Percentiles rank a stretch among this genome's conserved stretches.
phyloP scores from a whole-genome alignment of 495 filamentous ascomycete species.

The Penicillium crystallinum region DNA sequence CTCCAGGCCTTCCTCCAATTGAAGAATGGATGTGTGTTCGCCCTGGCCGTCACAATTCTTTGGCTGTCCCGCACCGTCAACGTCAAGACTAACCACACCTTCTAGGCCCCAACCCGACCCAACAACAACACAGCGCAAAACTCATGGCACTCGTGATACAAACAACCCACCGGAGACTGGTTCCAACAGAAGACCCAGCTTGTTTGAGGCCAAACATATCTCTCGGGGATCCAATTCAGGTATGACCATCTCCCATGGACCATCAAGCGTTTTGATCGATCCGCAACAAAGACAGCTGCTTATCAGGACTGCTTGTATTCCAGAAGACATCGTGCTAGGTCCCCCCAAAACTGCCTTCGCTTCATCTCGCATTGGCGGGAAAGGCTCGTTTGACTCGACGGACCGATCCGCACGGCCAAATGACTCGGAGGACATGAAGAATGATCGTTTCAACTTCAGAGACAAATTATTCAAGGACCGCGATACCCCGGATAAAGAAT shows the following conservation, averaged over 20 bases:
- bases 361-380: slow-evolving; percentile 59
- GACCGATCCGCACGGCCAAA: slow-evolving; percentile 40
- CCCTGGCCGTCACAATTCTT: not conserved
- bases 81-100: slow-evolving; percentile 22
- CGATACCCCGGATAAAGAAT: slow-evolving; percentile 40
- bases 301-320: slow-evolving; percentile 16
- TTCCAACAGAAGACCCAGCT: slow-evolving; percentile 50
- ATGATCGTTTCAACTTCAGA: slow-evolving; percentile 59
- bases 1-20: slow-evolving; percentile 71
- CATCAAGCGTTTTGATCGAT: not conserved
- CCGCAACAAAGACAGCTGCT: slow-evolving; percentile 14
- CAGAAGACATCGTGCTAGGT: slow-evolving; percentile 82
- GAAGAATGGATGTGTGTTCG: slow-evolving; percentile 84
- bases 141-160: slow-evolving; percentile 39
- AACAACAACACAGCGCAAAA: slow-evolving; percentile 40
- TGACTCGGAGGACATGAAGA: slow-evolving; percentile 48
- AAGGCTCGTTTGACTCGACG: slow-evolving; percentile 49
- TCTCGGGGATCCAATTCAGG: slow-evolving; percentile 58
- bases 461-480: slow-evolving; percentile 47
- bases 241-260: slow-evolving; percentile 17
- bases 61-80: slow-evolving; percentile 14
- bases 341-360: slow-evolving; percentile 84
- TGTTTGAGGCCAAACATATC: slow-evolving; percentile 58
- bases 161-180: slow-evolving; percentile 36
- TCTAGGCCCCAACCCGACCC: slow-evolving; percentile 42